phyloP scores from a whole-genome alignment of 805 yeast species.

The Candida chauliodis region DNA sequence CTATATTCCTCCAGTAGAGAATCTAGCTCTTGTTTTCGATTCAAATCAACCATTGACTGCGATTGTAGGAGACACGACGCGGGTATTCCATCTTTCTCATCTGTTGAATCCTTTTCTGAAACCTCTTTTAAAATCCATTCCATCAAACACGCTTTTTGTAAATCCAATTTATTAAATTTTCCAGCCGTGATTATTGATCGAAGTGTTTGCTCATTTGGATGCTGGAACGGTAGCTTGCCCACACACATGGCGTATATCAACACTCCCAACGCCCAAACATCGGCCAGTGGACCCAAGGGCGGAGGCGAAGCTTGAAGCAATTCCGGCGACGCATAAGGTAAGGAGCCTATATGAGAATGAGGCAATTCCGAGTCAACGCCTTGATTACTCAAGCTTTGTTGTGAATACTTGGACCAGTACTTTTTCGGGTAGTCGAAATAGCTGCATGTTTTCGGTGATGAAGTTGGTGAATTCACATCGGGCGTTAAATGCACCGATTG shows the following conservation, averaged over 20 bases:
- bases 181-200: slow-evolving; percentile 70
- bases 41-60: slow-evolving; percentile 17
- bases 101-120: slow-evolving; percentile 7
- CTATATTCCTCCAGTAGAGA: slow-evolving; percentile 17
- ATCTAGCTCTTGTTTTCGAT: slow-evolving; percentile 15
- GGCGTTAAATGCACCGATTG: slow-evolving; percentile 32
- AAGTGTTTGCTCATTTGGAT: slow-evolving; percentile 76
- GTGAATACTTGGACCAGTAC: slow-evolving; percentile 2
- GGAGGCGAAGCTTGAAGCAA: slow-evolving; percentile 60
- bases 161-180: slow-evolving; percentile 47
- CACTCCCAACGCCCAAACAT: slow-evolving; percentile 91
- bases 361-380: slow-evolving; percentile 45
- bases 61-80: slow-evolving; percentile 10
- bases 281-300: slow-evolving; percentile 65
- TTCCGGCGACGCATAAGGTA: slow-evolving; percentile 93
- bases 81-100: slow-evolving; percentile 4
- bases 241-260: slow-evolving; percentile 66
- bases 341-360: slow-evolving; percentile 76
- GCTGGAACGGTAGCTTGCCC: slow-evolving; percentile 79
- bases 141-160: slow-evolving; percentile 39
- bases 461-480: not conserved
- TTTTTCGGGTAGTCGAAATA: slow-evolving; percentile 2
- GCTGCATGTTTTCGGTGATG: not conserved
- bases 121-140: slow-evolving; percentile 20
- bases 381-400: slow-evolving; percentile 1